phyloP scores from a whole-genome alignment of 2,329 filamentous ascomycete species.

The Geosmithia flava region DNA sequence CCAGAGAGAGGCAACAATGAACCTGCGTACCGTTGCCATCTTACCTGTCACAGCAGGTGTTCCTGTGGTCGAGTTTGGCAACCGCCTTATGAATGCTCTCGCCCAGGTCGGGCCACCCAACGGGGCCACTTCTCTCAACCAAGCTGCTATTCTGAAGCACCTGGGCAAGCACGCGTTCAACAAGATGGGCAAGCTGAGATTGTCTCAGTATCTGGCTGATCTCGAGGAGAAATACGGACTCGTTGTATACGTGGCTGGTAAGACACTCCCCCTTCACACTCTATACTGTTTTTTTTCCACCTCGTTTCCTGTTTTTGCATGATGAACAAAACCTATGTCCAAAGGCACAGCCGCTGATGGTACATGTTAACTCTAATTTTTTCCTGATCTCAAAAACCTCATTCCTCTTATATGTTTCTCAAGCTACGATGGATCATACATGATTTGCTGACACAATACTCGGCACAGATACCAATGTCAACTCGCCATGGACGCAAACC shows the following conservation, averaged over 20 bases:
- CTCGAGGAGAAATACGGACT: conserved; percentile 95
- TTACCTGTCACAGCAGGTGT: conserved; percentile 84
- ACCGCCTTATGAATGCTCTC: conserved; percentile 74
- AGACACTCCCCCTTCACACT: conserved; percentile 12
- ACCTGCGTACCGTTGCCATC: conserved; percentile 84
- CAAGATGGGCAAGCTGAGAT: conserved; percentile 90
- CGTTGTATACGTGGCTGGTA: conserved; percentile 82
- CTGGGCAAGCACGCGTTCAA: conserved; percentile 93
- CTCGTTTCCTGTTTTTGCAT: conserved; percentile 15
- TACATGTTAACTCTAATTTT: conserved; percentile 54
- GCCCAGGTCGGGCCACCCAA: conserved; percentile 81
- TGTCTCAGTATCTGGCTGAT: conserved; percentile 92
- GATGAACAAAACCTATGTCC: conserved; percentile 39
- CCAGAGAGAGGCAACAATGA: conserved; percentile 73
- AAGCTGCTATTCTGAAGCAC: conserved; percentile 88
- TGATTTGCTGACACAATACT: conserved; percentile 2
- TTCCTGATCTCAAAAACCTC: conserved; percentile 35
- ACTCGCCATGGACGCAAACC: conserved; percentile 95
- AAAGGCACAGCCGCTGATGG: conserved; percentile 43
- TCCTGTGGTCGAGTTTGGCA: conserved; percentile 90
- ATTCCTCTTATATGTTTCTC: neutral
- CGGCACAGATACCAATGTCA: conserved; percentile 77
- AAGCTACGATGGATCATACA: neutral
- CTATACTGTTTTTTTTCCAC: neutral
- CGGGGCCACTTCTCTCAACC: conserved; percentile 83